A percentile compares a stretch with the other conserved stretches of the same genome.
phyloP scores from a whole-genome alignment of 345 rosid species.

The Eucalyptus lansdowneana region DNA sequence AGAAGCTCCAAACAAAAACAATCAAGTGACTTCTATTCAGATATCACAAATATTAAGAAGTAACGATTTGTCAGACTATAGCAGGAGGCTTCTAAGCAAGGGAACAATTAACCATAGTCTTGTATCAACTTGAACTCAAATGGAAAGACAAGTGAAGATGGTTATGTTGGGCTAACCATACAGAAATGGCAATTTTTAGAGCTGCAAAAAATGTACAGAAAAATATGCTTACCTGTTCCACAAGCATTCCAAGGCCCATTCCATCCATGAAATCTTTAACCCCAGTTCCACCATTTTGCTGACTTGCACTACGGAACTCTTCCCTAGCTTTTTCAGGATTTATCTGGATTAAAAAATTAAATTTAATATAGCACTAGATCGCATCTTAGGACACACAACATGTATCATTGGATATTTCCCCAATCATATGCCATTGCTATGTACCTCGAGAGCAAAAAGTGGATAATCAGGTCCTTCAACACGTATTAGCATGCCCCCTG shows the following conservation, averaged over 20 bases:
- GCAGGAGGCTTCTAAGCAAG: neutral
- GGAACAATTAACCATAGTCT: neutral
- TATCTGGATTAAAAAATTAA: constrained; percentile 26
- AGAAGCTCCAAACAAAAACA: neutral
- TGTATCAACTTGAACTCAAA: neutral
- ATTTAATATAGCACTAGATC: neutral
- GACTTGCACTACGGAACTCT: constrained; percentile 69
- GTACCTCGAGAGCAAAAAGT: constrained; percentile 91
- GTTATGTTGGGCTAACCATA: neutral
- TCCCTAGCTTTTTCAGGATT: constrained; percentile 96
- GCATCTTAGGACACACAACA: neutral
- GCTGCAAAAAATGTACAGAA: neutral
- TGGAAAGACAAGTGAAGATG: neutral
- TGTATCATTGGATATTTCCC: neutral
- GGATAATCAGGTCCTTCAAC: constrained; percentile 94
- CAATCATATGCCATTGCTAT: neutral
- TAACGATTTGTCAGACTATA: neutral
- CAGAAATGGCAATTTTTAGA: neutral
- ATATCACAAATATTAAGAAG: neutral
- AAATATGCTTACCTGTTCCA: constrained; percentile 53
- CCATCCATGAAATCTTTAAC: constrained; percentile 96
- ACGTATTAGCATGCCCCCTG: constrained; percentile 77
- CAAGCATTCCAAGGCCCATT: constrained; percentile 94
- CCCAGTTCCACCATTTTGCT: constrained; percentile 70
- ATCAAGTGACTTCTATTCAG: neutral